Base-by-base conservation (phyloP, 306 rosid genomes). In the Prunus salicina region DNA sequence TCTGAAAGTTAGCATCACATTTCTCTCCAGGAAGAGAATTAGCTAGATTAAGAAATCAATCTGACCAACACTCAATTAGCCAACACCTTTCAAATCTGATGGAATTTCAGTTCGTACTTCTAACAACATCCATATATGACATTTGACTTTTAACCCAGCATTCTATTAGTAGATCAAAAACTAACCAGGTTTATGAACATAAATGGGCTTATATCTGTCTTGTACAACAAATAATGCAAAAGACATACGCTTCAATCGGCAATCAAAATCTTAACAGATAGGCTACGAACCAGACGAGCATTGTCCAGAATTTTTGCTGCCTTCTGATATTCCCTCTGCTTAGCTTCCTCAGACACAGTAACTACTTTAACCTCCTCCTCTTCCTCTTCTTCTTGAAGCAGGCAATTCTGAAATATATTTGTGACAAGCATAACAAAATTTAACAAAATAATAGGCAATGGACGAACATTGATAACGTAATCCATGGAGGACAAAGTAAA, bases 241-340 rank as follows among this genome's bases (percentile, higher is more conserved):
- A 3, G 9, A 32, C 5, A 16, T 12, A 67, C 38, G 13, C 24
- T 14, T 70, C 50, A 45, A 49, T 28, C 24, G 62, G 71, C 5
- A 67, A 72, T 69, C 58, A 71, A 78, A 78, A 55, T 65, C 56
- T 58, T 67, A 65, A 28, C 75, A 82, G 80, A 81, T 64, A 66
- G 64, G 74, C 67, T 52, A 84, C 96, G 62, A 79, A 93, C 98
- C 98, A 93, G 89, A 78, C 82, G 88, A 64, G 93, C 84, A 65
- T 86, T 86, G 77, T 80, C 91, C 66, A 91, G 88, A 28, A 88
- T 90, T 16, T 83, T 68, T 5, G 95, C 96, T 8, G 96, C 95
- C 87, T 81, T 88, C 76, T 89, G 95, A 69, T 84, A 90, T 70
- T 88, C 97, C 83, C 84, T 90, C 81, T 86, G 73, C 86, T 65